A percentile compares a stretch with the other conserved stretches of the same genome.
Conservation (phyloP, 2,329 filamentous ascomycete species). For the Podosphaera fusca region DNA sequence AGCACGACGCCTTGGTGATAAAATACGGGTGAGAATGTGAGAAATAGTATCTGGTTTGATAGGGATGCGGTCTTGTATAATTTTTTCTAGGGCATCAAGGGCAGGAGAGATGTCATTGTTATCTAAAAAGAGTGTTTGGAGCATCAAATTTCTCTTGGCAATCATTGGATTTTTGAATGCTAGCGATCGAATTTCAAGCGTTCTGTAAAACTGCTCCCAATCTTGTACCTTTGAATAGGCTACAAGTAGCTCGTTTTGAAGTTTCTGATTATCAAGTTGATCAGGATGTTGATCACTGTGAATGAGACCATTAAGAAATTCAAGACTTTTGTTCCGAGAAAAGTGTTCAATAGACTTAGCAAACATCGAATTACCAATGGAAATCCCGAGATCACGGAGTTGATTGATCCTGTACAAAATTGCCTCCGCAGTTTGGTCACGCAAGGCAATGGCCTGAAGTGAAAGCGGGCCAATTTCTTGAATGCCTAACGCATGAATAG, state of each 20-base stretch:
- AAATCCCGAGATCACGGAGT: conserved; percentile 38
- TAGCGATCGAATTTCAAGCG: conserved; percentile 28
- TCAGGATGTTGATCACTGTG: conserved; percentile 42
- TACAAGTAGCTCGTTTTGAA: conserved; percentile 30
- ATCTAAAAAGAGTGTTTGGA: conserved; percentile 18
- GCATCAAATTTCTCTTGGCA: conserved; percentile 23
- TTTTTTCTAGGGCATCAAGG: conserved; percentile 19
- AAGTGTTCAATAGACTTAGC: conserved; percentile 40
- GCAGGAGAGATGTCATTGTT: conserved; percentile 15
- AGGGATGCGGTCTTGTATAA: conserved; percentile 22
- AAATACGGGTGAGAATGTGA: conserved; percentile 19
- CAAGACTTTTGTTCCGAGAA: conserved; percentile 27
- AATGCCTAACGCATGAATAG: conserved; percentile 48
- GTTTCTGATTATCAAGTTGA: conserved; percentile 28
- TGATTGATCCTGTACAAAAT: conserved; percentile 36
- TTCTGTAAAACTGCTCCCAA: conserved; percentile 28
- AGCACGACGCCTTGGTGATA: conserved; percentile 18
- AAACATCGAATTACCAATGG: conserved; percentile 38
- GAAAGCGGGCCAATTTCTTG: conserved; percentile 51
- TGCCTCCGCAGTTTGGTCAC: conserved; percentile 31
- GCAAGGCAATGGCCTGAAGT: conserved; percentile 51
- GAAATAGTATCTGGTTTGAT: conserved; percentile 22
- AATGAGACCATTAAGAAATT: conserved; percentile 11
- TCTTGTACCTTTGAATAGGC: conserved; percentile 27
- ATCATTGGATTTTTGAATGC: conserved; percentile 17